Percentiles rank a stretch among this genome's conserved stretches.
These are phyloP conservation scores for Ballota nigra DNA, from an alignment of 257 asterid species.

Conservation along the genomic window DNA sequence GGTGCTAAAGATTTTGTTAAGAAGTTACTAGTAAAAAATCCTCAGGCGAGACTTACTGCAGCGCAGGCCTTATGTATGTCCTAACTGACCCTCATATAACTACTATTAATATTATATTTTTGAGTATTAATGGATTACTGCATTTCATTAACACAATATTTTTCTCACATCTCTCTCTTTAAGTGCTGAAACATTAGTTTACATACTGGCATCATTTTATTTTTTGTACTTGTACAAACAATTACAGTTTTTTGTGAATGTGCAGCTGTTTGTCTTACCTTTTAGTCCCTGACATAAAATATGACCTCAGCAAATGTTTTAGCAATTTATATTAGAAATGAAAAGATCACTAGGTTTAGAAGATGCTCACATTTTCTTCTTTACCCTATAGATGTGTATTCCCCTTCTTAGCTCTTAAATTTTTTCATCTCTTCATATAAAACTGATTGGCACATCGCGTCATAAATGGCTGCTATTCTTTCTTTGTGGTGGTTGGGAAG, in stretches of 20 bases:
- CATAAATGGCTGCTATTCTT: too few relatives aligned
- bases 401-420: not conserved
- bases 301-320: not conserved
- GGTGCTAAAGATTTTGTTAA: conserved; percentile 95
- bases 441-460: too few relatives aligned
- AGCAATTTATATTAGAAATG: not conserved
- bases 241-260: not conserved
- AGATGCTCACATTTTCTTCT: not conserved
- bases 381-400: not conserved
- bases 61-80: conserved; percentile 95
- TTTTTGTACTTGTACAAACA: not conserved
- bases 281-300: not conserved
- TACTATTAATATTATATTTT: too few relatives aligned
- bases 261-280: not conserved
- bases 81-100: conserved; percentile 13
- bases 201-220: not conserved
- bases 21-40: conserved; percentile 88
- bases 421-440: not conserved
- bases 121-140: not conserved
- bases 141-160: not conserved
- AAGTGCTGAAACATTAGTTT: not conserved
- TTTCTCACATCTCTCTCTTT: not conserved
- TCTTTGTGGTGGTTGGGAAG: too few relatives aligned
- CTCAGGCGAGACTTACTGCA: conserved; percentile 96
- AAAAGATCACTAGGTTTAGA: not conserved